Evolutionary conservation across 768 basidiomycete genomes (phyloP).

Genomic region (Lepiota brunneoincarnata): DNA sequence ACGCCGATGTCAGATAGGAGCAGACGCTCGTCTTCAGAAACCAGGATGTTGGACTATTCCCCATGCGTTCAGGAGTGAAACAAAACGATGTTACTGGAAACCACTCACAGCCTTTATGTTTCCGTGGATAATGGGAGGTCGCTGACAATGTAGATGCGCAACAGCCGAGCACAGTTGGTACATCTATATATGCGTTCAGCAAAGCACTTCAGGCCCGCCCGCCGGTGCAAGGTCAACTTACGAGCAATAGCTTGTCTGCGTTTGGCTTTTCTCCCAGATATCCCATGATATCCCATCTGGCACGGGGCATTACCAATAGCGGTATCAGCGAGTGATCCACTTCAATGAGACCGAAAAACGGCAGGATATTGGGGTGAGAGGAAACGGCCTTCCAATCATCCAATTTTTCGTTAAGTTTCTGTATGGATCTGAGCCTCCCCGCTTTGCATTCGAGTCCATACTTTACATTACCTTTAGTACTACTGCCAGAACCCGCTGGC

Average conservation of each 20-base stretch:
- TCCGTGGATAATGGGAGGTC: constrained; percentile 10
- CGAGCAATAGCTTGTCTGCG: constrained; percentile 10
- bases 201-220: background rate
- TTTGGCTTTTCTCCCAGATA: constrained; percentile 11
- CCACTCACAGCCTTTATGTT: constrained; percentile 1
- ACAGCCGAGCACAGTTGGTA: constrained; percentile 1
- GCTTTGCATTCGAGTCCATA: no score
- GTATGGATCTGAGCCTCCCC: background rate
- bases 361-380: constrained; percentile 15
- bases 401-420: constrained; percentile 13
- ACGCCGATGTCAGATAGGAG: constrained; percentile 10
- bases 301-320: background rate
- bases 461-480: background rate
- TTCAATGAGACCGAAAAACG: constrained; percentile 16
- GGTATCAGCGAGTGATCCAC: constrained; percentile 11
- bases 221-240: background rate
- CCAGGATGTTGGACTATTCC: constrained; percentile 5
- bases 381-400: constrained; percentile 17
- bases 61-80: background rate
- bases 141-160: constrained; percentile 3
- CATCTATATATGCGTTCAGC: background rate
- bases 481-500: background rate
- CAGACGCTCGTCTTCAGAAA: background rate
- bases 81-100: background rate
- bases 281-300: constrained; percentile 15